Percentiles rank a stretch among this genome's conserved stretches.
Conservation (phyloP, 352 stramenopile genomes). For the Globisporangium perplexum region DNA sequence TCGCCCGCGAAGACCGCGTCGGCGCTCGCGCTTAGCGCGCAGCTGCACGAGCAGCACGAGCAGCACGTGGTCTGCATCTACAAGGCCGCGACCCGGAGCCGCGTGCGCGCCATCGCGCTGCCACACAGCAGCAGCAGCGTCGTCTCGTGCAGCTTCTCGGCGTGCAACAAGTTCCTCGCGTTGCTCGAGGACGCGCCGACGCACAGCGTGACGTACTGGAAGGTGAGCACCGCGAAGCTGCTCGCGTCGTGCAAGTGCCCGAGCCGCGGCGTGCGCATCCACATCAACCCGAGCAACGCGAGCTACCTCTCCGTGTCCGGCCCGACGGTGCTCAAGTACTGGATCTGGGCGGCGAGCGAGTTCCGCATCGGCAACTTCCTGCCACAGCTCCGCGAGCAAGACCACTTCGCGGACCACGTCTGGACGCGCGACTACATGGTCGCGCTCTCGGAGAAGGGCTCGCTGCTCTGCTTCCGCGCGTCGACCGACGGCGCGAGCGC, state of each 20-base stretch:
- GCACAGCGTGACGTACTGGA: conserved; percentile 77
- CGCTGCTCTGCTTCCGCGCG: conserved; percentile 60
- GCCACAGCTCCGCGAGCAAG: conserved; percentile 64
- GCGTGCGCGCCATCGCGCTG: conserved; percentile 38
- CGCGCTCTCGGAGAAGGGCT: conserved; percentile 55
- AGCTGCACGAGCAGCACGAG: conserved; percentile 21
- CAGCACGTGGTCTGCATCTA: conserved; percentile 62
- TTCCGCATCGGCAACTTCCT: conserved; percentile 80
- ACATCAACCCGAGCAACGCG: conserved; percentile 58
- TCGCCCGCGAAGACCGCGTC: conserved; percentile 7
- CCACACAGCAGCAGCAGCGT: conserved; percentile 49
- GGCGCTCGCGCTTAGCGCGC: conserved; percentile 12
- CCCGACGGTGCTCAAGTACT: conserved; percentile 72
- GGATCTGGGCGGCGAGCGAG: conserved; percentile 70
- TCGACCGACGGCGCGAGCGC: conserved; percentile 40
- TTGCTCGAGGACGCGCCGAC: conserved; percentile 66
- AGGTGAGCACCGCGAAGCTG: conserved; percentile 71
- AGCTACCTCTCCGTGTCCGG: conserved; percentile 77
- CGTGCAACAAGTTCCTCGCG: conserved; percentile 72
- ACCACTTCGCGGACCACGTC: conserved; percentile 79
- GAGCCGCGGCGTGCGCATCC: conserved; percentile 55
- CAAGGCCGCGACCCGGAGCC: conserved; percentile 33
- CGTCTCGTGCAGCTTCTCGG: conserved; percentile 61
- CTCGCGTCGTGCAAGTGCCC: conserved; percentile 64
- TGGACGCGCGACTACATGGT: conserved; percentile 75